Evolutionary conservation across 2,329 filamentous ascomycete genomes (phyloP).

Genomic region (Ceratocystis colombiana): DNA sequence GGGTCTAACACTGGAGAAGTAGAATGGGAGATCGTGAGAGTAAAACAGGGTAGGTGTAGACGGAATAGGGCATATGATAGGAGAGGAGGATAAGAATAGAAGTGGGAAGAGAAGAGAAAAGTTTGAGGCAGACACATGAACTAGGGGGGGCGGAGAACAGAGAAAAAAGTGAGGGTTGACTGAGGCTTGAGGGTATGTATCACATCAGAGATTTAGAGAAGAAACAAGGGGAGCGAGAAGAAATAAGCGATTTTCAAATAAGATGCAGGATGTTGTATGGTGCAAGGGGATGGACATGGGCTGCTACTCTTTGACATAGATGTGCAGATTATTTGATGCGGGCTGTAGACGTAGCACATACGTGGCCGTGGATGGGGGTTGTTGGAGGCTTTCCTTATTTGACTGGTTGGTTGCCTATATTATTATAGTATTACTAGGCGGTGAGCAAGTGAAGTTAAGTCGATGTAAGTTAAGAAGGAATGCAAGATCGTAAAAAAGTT

Average conservation of each 20-base stretch:
- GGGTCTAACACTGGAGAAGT: slow-evolving; percentile 27
- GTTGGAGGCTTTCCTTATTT: background rate
- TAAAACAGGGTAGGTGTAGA: background rate
- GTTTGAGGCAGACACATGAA: no score
- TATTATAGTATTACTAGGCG: no score
- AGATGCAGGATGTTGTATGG: background rate
- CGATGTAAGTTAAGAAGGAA: no score
- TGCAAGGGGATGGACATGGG: no score
- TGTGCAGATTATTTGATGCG: background rate
- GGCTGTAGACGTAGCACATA: slow-evolving; percentile 1
- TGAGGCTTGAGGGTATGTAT: slow-evolving; percentile 2
- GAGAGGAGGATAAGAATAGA: background rate
- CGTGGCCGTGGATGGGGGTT: background rate
- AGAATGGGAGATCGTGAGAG: slow-evolving; percentile 9
- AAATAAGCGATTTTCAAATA: background rate
- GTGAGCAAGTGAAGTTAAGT: no score
- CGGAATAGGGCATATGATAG: background rate
- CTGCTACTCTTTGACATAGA: no score
- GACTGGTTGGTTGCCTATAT: no score
- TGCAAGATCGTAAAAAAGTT: background rate
- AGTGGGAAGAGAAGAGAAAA: no score
- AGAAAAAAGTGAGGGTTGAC: background rate
- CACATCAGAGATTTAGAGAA: background rate
- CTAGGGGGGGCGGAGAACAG: background rate
- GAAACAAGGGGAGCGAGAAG: background rate